Conservation (phyloP, 2,329 filamentous ascomycete genomes). For the Penicillium palitans region DNA sequence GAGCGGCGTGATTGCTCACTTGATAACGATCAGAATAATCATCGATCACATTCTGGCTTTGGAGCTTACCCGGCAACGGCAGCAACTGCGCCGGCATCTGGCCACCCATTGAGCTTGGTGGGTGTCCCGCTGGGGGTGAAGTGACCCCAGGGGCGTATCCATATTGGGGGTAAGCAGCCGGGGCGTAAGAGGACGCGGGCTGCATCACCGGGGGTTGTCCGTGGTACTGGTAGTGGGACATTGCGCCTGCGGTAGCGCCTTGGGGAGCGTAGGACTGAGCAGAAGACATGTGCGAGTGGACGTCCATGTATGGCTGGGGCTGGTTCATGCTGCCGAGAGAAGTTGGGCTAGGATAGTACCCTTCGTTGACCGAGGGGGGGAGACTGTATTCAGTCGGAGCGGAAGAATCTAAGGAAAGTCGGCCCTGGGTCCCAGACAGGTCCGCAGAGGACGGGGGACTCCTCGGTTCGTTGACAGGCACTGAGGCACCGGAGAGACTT, state of each 20-base stretch:
- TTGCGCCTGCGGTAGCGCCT: slow-evolving; percentile 69
- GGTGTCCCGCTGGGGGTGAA: slow-evolving; percentile 70
- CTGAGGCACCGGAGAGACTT: slow-evolving; percentile 57
- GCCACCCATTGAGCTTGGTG: slow-evolving; percentile 67
- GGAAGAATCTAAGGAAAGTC: slow-evolving; percentile 38
- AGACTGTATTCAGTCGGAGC: slow-evolving; percentile 34
- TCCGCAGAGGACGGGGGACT: slow-evolving; percentile 67
- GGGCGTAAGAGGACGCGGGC: slow-evolving; percentile 69
- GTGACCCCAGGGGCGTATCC: slow-evolving; percentile 74
- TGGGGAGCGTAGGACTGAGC: slow-evolving; percentile 74
- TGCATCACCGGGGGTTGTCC: slow-evolving; percentile 72
- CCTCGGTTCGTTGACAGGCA: slow-evolving; percentile 55
- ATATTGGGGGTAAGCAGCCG: slow-evolving; percentile 67
- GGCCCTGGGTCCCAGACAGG: slow-evolving; percentile 47
- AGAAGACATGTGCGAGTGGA: slow-evolving; percentile 74
- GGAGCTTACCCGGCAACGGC: slow-evolving; percentile 57
- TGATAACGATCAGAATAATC: slow-evolving; percentile 10
- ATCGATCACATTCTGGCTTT: not conserved
- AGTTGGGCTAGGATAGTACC: slow-evolving; percentile 45
- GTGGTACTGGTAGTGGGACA: slow-evolving; percentile 73
- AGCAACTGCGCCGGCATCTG: slow-evolving; percentile 69
- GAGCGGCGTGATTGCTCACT: slow-evolving; percentile 42
- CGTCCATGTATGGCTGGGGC: slow-evolving; percentile 79
- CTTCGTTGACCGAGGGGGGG: slow-evolving; percentile 38
- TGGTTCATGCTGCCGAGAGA: slow-evolving; percentile 71